phyloP scores from a whole-genome alignment of 78 protist species.

The Pigoraptor vietnamica region DNA sequence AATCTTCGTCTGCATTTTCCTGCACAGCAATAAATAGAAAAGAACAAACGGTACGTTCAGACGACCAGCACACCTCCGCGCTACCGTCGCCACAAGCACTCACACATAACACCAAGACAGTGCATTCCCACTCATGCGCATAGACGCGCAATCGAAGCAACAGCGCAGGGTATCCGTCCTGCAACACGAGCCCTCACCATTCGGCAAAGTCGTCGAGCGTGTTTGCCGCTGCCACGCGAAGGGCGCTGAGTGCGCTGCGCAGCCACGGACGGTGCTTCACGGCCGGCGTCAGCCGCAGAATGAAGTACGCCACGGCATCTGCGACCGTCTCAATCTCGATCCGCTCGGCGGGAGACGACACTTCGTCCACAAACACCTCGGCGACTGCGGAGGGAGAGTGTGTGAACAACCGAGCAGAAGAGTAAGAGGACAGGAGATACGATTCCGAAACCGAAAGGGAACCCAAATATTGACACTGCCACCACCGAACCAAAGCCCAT shows the following conservation, averaged over 20 bases:
- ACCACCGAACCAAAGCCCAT: too few species aligned
- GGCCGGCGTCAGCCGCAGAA: neutral
- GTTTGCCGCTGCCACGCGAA: neutral
- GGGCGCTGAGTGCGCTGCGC: neutral
- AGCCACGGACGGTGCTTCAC: neutral
- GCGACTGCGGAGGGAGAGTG: too few species aligned
- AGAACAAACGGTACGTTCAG: neutral
- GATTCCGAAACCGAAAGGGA: too few species aligned
- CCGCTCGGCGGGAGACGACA: neutral
- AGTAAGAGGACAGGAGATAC: neutral
- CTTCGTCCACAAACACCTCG: neutral
- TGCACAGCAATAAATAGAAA: neutral
- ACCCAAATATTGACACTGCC: too few species aligned
- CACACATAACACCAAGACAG: neutral
- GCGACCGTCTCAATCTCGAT: neutral
- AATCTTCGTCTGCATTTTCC: neutral
- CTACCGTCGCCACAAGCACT: neutral
- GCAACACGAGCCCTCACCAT: neutral
- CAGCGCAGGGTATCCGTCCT: too few species aligned
- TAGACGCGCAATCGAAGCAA: neutral
- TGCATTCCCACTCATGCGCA: neutral
- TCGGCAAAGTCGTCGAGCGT: neutral
- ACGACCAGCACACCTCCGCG: neutral
- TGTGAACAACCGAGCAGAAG: neutral
- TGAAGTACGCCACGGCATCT: neutral